These are phyloP conservation scores for Tetracladium setigerum DNA, from an alignment of 495 filamentous ascomycete genomes.

Conservation along the genomic window DNA sequence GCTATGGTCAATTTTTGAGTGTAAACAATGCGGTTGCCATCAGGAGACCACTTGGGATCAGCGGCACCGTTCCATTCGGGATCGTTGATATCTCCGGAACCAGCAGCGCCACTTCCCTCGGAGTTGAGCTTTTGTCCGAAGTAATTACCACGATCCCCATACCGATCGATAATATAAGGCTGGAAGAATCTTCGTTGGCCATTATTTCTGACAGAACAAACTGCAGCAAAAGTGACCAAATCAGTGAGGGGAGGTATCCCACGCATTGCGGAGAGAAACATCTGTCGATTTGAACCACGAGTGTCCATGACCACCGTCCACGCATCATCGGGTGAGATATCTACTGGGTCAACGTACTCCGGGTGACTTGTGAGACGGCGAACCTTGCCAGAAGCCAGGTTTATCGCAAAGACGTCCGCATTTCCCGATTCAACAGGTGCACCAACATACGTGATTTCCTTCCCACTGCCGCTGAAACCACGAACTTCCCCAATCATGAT, in stretches of 20 bases:
- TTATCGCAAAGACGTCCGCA: slow-evolving; percentile 23
- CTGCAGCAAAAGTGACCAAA: slow-evolving; percentile 6
- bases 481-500: slow-evolving; percentile 24
- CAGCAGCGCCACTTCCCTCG: slow-evolving; percentile 17
- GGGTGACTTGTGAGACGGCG: slow-evolving; percentile 23
- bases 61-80: slow-evolving; percentile 23
- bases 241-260: slow-evolving; percentile 23
- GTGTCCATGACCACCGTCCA: slow-evolving; percentile 20
- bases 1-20: slow-evolving; percentile 10
- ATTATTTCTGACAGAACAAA: slow-evolving; percentile 21
- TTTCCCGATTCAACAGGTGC: slow-evolving; percentile 22
- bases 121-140: slow-evolving; percentile 21
- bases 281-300: slow-evolving; percentile 13
- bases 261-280: slow-evolving; percentile 25
- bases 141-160: slow-evolving; percentile 22
- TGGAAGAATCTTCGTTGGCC: slow-evolving; percentile 22
- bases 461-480: slow-evolving; percentile 23
- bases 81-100: slow-evolving; percentile 22
- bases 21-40: slow-evolving; percentile 19
- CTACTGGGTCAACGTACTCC: slow-evolving; percentile 24
- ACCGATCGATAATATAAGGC: slow-evolving; percentile 20
- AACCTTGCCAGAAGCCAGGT: slow-evolving; percentile 19
- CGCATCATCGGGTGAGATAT: slow-evolving; percentile 22
- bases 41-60: slow-evolving; percentile 23
- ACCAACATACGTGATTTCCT: slow-evolving; percentile 22